Evolutionary conservation across 768 basidiomycete genomes (phyloP), one percentile per base, ranked within the genome.

Genomic region (Phlegmacium glaucopus): DNA sequence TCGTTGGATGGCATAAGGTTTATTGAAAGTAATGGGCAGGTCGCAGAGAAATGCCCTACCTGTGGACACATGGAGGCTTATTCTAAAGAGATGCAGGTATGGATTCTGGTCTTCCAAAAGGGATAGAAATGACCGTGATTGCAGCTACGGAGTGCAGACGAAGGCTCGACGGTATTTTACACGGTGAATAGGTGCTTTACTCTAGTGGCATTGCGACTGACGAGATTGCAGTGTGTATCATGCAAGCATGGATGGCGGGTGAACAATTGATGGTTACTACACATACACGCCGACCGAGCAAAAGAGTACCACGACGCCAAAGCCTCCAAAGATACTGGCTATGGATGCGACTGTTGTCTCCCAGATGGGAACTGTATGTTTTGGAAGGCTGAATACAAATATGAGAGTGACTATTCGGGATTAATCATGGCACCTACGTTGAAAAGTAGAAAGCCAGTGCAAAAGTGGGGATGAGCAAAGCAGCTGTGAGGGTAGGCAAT

Each of bases 151-250:
- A 90, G 90, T 54, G 94, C 91, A 32, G 94, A 95, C 66, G 94
- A 95, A 74, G 94, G 94, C 3, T 90, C 90, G 27, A 96, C 93
- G 10, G 84, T 94, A 58, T 85, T 95, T 64, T 96, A 94, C 66
- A 91, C 85, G n/a, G 93, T 93, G 62, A 51, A 87, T 74, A 27
- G 52, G 41, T 40, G 36, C 26, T 41, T 46, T 41, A 29, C 45
- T 30, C 29, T 13, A 26, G 44, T 30, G 16, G 22, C 18, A 38
- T 25, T 18, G n/a, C 30, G 43, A 54, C 46, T 54, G 48, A 45
- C 39, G 38, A 45, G 35, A 42, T 52, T 55, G 60, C 61, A 91
- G 90, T 91, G 88, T 50, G 77, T 74, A 26, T 74, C 77, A 42
- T 90, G 88, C 76, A 82, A 82, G 60, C 79, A 87, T 53, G 86